These are phyloP conservation scores for Myriosclerotinia duriaeana DNA, from an alignment of 2,329 filamentous ascomycete genomes.

Conservation along the genomic window DNA sequence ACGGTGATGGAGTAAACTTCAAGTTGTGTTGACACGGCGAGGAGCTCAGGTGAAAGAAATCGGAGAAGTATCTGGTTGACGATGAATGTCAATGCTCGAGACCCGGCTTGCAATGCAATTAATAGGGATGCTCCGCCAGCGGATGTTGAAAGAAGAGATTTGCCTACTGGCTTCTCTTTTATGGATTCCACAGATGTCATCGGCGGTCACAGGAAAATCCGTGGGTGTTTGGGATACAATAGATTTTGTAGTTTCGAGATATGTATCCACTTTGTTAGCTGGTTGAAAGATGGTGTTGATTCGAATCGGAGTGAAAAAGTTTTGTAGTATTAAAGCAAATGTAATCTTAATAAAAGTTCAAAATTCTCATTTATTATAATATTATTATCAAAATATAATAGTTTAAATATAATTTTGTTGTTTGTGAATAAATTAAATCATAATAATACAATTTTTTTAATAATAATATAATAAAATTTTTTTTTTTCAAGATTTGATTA, in stretches of 20 bases:
- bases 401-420: too few relatives aligned
- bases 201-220: not conserved
- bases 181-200: not conserved
- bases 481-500: too few relatives aligned
- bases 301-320: too few relatives aligned
- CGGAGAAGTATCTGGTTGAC: constrained; percentile 91
- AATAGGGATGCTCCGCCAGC: constrained; percentile 48
- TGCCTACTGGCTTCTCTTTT: constrained; percentile 9
- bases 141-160: constrained; percentile 28
- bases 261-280: not conserved
- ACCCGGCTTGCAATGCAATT: constrained; percentile 82
- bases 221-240: not conserved
- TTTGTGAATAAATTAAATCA: too few relatives aligned
- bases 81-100: constrained; percentile 84
- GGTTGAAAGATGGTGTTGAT: not conserved
- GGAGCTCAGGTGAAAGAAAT: constrained; percentile 77
- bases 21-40: constrained; percentile 84
- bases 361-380: too few relatives aligned
- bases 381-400: too few relatives aligned
- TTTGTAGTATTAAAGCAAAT: too few relatives aligned
- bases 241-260: not conserved
- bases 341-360: too few relatives aligned
- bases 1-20: constrained; percentile 91
- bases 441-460: too few relatives aligned
- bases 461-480: too few relatives aligned